A percentile compares a stretch with the other conserved stretches of the same genome.
Evolutionary conservation across 306 rosid genomes (phyloP).

Genomic region (Albizia julibrissin): DNA sequence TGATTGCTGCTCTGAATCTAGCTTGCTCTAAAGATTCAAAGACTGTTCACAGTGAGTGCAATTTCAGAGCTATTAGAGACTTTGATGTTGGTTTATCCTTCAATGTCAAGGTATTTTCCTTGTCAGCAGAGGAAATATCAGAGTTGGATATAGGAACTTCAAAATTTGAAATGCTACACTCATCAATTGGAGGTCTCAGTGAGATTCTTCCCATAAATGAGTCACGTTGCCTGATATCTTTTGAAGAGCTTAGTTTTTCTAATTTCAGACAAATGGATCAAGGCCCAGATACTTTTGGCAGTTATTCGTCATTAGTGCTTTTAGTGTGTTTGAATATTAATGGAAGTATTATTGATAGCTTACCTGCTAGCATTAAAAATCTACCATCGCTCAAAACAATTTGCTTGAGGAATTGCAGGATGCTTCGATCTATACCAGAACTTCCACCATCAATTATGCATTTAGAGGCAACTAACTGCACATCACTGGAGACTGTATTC

Average conservation of each 20-base stretch:
- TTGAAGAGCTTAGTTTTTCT: not conserved
- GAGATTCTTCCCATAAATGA: not conserved
- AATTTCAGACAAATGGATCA: not conserved
- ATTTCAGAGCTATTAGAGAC: not conserved
- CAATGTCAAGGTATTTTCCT: not conserved
- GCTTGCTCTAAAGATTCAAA: not conserved
- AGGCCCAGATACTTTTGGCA: not conserved
- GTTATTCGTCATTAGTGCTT: not conserved
- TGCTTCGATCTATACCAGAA: not conserved
- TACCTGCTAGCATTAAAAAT: slow-evolving; percentile 17
- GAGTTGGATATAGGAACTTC: not conserved
- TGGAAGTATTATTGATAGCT: not conserved
- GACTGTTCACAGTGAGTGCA: not conserved
- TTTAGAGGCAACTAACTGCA: not conserved
- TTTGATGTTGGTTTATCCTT: not conserved
- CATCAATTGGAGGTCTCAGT: not conserved
- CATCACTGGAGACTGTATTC: not conserved
- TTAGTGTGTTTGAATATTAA: not conserved
- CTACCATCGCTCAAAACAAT: not conserved
- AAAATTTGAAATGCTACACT: not conserved
- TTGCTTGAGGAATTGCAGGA: not conserved
- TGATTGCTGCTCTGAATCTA: not conserved
- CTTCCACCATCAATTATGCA: not conserved
- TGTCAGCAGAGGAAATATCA: not conserved
- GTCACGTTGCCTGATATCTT: not conserved